phyloP scores from a whole-genome alignment of 2,329 filamentous ascomycete species.

The Xylariaceae sp. region DNA sequence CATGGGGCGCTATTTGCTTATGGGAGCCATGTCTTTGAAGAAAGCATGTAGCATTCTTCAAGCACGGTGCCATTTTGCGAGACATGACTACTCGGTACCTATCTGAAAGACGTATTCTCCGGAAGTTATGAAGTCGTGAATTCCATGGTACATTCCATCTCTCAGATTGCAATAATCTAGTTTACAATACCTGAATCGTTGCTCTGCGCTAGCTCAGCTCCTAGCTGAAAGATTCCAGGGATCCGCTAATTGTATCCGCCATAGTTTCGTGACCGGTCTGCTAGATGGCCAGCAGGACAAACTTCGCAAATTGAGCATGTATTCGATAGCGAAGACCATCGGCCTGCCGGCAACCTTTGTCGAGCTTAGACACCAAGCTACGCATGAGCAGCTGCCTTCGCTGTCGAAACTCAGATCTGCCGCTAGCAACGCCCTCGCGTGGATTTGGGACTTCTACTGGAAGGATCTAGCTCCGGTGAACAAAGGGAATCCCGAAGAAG shows the following conservation, averaged over 20 bases:
- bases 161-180: slow-evolving; percentile 1
- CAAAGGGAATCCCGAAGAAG: slow-evolving; percentile 6
- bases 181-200: neutral
- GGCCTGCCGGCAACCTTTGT: slow-evolving; percentile 81
- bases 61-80: slow-evolving; percentile 1
- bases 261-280: slow-evolving; percentile 80
- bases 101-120: slow-evolving; percentile 6
- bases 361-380: slow-evolving; percentile 87
- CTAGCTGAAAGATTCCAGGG: slow-evolving; percentile 14
- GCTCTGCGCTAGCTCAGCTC: slow-evolving; percentile 1
- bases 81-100: neutral
- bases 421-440: slow-evolving; percentile 73
- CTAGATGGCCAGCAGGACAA: slow-evolving; percentile 76
- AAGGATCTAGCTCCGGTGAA: slow-evolving; percentile 48
- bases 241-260: slow-evolving; percentile 16
- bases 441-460: slow-evolving; percentile 95
- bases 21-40: neutral
- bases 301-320: slow-evolving; percentile 74
- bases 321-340: slow-evolving; percentile 71
- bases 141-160: slow-evolving; percentile 10
- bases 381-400: slow-evolving; percentile 85
- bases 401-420: slow-evolving; percentile 75
- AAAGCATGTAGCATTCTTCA: neutral
- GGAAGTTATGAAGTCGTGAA: neutral
- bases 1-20: neutral